These are phyloP conservation scores for Fusarium aywerte DNA, from an alignment of 2,329 filamentous ascomycete species.

Conservation along the genomic window DNA sequence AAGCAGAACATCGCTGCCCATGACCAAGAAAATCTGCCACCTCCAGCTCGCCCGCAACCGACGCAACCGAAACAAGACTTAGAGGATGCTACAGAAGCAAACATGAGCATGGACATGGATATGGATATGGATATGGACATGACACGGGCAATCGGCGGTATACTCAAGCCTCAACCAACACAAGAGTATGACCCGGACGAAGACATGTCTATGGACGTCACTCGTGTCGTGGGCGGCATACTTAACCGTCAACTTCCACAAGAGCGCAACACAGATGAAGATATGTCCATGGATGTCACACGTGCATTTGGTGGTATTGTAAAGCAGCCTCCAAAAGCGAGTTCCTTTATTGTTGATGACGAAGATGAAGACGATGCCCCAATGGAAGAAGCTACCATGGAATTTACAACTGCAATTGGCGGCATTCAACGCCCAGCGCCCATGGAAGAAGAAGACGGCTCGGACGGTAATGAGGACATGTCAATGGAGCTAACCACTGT, in stretches of 20 bases:
- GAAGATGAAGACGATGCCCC: constrained; percentile 49
- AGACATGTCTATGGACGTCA: constrained; percentile 96
- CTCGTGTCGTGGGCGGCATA: constrained; percentile 72
- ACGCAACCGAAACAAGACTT: constrained; percentile 23
- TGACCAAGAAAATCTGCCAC: constrained; percentile 57
- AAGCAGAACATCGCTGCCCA: constrained; percentile 46
- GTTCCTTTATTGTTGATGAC: constrained; percentile 40
- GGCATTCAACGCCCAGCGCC: constrained; percentile 64
- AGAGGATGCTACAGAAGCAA: constrained; percentile 48
- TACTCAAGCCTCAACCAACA: constrained; percentile 58
- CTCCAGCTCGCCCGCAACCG: constrained; percentile 22
- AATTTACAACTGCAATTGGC: constrained; percentile 82
- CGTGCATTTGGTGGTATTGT: constrained; percentile 84
- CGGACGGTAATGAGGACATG: constrained; percentile 71
- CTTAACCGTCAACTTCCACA: constrained; percentile 58
- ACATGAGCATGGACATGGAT: constrained; percentile 58
- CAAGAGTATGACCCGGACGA: constrained; percentile 60
- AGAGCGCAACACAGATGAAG: constrained; percentile 61
- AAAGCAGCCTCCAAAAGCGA: constrained; percentile 34
- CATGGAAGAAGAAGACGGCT: constrained; percentile 51
- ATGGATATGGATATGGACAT: constrained; percentile 64
- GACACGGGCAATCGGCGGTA: constrained; percentile 66
- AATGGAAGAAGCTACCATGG: constrained; percentile 71
- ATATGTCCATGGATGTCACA: constrained; percentile 96
- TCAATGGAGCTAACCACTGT: constrained; percentile 82